Percentiles rank a stretch among this genome's conserved stretches.
Evolutionary conservation across 306 rosid species (phyloP).

Genomic region (Trifolium subterraneum): DNA sequence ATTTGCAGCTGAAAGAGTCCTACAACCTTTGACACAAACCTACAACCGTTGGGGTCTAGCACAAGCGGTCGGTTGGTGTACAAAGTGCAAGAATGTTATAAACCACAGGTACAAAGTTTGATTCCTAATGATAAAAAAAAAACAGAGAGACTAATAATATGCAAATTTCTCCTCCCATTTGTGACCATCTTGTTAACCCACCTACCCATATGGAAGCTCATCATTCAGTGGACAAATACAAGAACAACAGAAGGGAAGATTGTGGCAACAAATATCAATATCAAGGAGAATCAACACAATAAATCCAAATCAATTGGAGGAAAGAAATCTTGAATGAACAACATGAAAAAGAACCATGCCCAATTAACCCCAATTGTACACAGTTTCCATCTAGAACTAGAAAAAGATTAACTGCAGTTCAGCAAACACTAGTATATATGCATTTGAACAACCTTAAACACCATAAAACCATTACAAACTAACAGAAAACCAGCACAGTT

Average conservation of each 20-base stretch:
- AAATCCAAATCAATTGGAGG: not conserved
- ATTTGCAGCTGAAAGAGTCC: not conserved
- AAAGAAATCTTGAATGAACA: constrained; percentile 6
- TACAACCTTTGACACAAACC: not conserved
- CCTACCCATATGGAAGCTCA: constrained; percentile 7
- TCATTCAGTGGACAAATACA: not conserved
- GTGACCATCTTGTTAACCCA: not conserved
- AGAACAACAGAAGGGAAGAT: not conserved
- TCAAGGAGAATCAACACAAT: not conserved
- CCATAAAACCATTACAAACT: not conserved
- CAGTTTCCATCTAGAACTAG: not conserved
- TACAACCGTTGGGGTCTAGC: too few relatives aligned
- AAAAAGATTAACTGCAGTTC: not conserved
- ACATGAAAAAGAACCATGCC: not conserved
- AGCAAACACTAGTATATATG: not conserved
- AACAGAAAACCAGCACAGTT: not conserved
- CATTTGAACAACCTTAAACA: constrained; percentile 15
- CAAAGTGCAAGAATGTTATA: too few relatives aligned
- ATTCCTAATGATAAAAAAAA: too few relatives aligned
- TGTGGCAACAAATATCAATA: not conserved
- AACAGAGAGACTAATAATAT: not conserved
- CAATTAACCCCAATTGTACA: not conserved
- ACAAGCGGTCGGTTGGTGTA: too few relatives aligned
- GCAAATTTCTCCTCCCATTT: not conserved
- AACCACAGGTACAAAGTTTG: too few relatives aligned